These are phyloP conservation scores for Neurospora cerealis DNA, from an alignment of 495 filamentous ascomycete genomes.

Conservation along the genomic window DNA sequence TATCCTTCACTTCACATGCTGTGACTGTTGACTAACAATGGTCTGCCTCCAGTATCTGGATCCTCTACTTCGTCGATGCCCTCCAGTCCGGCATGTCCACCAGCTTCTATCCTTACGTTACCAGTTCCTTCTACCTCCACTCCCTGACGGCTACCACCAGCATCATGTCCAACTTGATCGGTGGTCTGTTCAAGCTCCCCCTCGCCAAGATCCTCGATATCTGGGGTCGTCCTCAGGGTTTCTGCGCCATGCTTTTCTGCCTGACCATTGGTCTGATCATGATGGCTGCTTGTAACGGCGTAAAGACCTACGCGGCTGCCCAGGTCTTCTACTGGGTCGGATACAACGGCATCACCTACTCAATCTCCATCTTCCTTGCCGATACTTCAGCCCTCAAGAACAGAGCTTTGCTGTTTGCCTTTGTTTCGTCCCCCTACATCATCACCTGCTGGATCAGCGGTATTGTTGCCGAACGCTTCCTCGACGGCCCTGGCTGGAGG, in stretches of 20 bases:
- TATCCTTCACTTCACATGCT: background rate
- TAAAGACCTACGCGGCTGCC: conserved; percentile 40
- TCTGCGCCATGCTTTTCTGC: conserved; percentile 27
- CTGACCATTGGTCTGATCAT: conserved; percentile 36
- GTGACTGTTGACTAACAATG: background rate
- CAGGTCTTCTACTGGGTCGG: conserved; percentile 46
- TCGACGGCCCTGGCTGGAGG: conserved; percentile 41
- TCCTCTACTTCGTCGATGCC: conserved; percentile 43
- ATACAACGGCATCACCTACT: conserved; percentile 48
- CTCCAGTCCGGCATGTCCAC: conserved; percentile 33
- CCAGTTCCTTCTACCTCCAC: conserved; percentile 36
- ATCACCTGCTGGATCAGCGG: conserved; percentile 47
- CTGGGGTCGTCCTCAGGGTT: conserved; percentile 48
- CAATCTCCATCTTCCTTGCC: conserved; percentile 52
- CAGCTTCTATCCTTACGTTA: conserved; percentile 35
- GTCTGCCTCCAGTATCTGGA: conserved; percentile 32
- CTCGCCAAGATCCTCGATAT: conserved; percentile 57
- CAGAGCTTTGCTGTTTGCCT: conserved; percentile 52
- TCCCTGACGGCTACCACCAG: conserved; percentile 38
- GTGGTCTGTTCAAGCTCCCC: conserved; percentile 50
- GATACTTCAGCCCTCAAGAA: conserved; percentile 56
- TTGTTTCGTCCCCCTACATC: conserved; percentile 55
- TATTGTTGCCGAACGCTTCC: conserved; percentile 35
- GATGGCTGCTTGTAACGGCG: conserved; percentile 42
- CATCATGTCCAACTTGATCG: conserved; percentile 46